Evolutionary conservation across 1,284 basidiomycete species (phyloP), one percentile per base, ranked within the genome.

Genomic region (Trichosporon coremiiforme): DNA sequence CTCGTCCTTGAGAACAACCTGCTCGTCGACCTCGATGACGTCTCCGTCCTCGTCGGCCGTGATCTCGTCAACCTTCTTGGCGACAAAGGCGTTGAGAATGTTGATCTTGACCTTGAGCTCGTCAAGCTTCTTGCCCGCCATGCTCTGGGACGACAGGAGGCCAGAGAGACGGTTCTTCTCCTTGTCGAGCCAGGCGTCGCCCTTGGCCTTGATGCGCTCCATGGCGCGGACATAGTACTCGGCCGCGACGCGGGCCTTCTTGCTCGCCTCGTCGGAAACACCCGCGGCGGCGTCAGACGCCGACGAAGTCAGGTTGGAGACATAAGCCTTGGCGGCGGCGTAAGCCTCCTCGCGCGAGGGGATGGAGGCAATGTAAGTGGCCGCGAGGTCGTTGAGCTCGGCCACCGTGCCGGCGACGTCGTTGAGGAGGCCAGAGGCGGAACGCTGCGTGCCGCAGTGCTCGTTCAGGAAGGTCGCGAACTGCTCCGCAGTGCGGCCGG

Each of bases 51-150:
- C 55, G 22, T 64, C 67, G 22, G 35, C n/a, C 6, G 62, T 53
- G 25, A 64, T 35, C 2, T 68, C 67, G 29, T 62, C 57, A n/a
- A 62, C n/a, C 79, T 88, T 87, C 75, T 87, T 83, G 66, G 84
- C 85, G 25, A 86, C 85, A 79, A 97, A 96, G 0, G 92, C 88
- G 9, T 85, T 83, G 68, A 97, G 88, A 75, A 97, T 88, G 85
- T 98, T 98, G 66, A 88, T 87, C 86, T 95, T 96, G 83, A 92
- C 88, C 85, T 94, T 92, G 78, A 98, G 89, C 85, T 98, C 94
- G 82, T 99, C 96, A 63, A 95, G 85, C 85, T 98, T 98, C 67
- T 87, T 84, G 0, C 88, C 86, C 22, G 85, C 87, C 53, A 98
- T 85, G 45, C 86, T 78, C 7, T 82, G 78, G 7, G 80, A 81